Percentiles rank a stretch among this genome's conserved stretches.
Conservation (phyloP, 2,329 filamentous ascomycete species). For the Hypomyces rosellus region DNA sequence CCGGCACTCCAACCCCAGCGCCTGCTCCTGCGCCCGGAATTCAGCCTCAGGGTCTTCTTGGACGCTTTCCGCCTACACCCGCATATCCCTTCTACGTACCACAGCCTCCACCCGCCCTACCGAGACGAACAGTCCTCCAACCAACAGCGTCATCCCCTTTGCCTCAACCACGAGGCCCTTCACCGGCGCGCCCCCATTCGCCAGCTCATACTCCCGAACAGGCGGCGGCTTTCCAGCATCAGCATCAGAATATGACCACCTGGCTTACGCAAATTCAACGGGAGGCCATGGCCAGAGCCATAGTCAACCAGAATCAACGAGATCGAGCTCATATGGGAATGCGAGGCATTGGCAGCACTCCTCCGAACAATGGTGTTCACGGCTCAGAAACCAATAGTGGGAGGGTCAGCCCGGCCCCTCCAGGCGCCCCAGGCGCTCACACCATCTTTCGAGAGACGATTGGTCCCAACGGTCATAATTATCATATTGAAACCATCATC, state of each 20-base stretch:
- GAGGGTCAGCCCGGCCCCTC: conserved; percentile 18
- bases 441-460: conserved; percentile 27
- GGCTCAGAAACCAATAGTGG: conserved; percentile 19
- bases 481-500: conserved; percentile 27
- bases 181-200: conserved; percentile 18
- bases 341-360: conserved; percentile 33
- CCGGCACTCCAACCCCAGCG: conserved; percentile 23
- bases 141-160: conserved; percentile 20
- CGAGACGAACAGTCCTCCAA: conserved; percentile 24
- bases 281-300: conserved; percentile 37
- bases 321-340: conserved; percentile 34
- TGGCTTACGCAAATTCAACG: conserved; percentile 43
- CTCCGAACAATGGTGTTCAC: conserved; percentile 15
- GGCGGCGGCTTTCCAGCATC: conserved; percentile 27
- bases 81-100: conserved; percentile 10
- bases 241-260: conserved; percentile 38
- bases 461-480: conserved; percentile 28
- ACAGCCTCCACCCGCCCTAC: conserved; percentile 22
- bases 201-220: conserved; percentile 21
- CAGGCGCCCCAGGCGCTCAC: conserved; percentile 14
- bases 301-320: conserved; percentile 38
- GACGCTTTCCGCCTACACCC: conserved; percentile 14
- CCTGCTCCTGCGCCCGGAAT: conserved; percentile 18
- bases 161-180: conserved; percentile 26
- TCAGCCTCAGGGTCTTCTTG: conserved; percentile 15